These are phyloP conservation scores for Wickerhamomyces canadensis DNA, from an alignment of 805 yeast genomes.

Conservation along the genomic window DNA sequence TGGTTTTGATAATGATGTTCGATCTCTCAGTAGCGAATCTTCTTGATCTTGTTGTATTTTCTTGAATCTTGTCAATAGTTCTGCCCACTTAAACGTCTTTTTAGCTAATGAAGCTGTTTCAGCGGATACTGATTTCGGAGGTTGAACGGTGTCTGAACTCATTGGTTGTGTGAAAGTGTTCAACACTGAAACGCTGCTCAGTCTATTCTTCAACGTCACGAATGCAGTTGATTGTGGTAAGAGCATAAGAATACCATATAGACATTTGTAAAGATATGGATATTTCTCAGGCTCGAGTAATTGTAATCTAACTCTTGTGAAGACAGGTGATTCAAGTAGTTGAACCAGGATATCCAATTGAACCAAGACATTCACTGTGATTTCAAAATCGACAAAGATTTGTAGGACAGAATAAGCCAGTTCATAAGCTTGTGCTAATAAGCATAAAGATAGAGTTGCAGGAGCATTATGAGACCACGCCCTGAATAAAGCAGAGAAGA, in stretches of 20 bases:
- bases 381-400: slow-evolving; percentile 76
- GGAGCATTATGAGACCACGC: slow-evolving; percentile 93
- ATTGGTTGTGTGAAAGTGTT: slow-evolving; percentile 11
- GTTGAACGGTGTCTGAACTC: neutral
- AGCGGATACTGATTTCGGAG: slow-evolving; percentile 5
- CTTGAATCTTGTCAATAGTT: slow-evolving; percentile 42
- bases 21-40: slow-evolving; percentile 11
- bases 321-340: slow-evolving; percentile 86
- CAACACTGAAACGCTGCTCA: slow-evolving; percentile 43
- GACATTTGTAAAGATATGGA: slow-evolving; percentile 77
- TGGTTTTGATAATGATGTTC: slow-evolving; percentile 8
- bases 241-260: slow-evolving; percentile 90
- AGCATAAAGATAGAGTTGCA: slow-evolving; percentile 78
- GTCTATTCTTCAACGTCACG: slow-evolving; percentile 69
- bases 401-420: slow-evolving; percentile 79
- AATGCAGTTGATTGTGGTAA: slow-evolving; percentile 92
- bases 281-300: slow-evolving; percentile 80
- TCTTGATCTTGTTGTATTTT: slow-evolving; percentile 41
- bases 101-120: slow-evolving; percentile 13
- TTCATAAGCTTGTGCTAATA: slow-evolving; percentile 83
- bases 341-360: slow-evolving; percentile 90
- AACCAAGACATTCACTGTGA: slow-evolving; percentile 69
- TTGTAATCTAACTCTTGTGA: slow-evolving; percentile 80
- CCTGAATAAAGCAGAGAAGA: slow-evolving; percentile 73
- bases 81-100: slow-evolving; percentile 32